A percentile compares a stretch with the other conserved stretches of the same genome.
These are phyloP conservation scores for Bacterosira constricta DNA, from an alignment of 108 stramenopile species.

Conservation along the genomic window DNA sequence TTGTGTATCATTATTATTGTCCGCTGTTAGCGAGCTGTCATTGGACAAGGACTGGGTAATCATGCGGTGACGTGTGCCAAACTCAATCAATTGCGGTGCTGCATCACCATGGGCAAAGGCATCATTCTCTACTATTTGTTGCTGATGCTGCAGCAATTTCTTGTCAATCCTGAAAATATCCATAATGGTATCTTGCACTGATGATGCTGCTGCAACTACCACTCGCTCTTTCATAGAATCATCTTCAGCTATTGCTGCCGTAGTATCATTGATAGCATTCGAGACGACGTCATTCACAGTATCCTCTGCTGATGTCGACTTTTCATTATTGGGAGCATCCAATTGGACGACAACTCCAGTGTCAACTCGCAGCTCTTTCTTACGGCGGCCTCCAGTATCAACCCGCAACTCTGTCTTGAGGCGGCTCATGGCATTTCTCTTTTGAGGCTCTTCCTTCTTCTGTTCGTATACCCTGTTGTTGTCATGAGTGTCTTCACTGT, in stretches of 20 bases:
- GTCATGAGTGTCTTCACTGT: background rate
- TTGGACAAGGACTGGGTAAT: background rate
- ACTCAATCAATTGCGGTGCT: background rate
- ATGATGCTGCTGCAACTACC: no score
- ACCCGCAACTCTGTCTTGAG: conserved; percentile 11
- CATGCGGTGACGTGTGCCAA: background rate
- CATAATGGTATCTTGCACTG: no score
- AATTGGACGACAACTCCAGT: no score
- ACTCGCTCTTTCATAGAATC: background rate
- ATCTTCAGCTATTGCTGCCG: background rate
- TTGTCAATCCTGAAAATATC: no score
- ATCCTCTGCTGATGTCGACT: no score
- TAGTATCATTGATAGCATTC: background rate
- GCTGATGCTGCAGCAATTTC: no score
- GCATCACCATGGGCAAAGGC: no score
- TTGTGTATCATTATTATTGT: conserved; percentile 10
- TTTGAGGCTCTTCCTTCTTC: background rate
- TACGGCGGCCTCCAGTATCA: conserved; percentile 12
- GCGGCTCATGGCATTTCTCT: background rate
- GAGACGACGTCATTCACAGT: no score
- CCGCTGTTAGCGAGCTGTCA: conserved; percentile 20
- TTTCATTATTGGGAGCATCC: no score
- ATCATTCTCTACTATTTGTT: no score
- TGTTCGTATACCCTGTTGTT: background rate
- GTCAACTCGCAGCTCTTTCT: conserved; percentile 20